Evolutionary conservation across 140 eudicot species (phyloP).

Genomic region (Flaveria floridana): DNA sequence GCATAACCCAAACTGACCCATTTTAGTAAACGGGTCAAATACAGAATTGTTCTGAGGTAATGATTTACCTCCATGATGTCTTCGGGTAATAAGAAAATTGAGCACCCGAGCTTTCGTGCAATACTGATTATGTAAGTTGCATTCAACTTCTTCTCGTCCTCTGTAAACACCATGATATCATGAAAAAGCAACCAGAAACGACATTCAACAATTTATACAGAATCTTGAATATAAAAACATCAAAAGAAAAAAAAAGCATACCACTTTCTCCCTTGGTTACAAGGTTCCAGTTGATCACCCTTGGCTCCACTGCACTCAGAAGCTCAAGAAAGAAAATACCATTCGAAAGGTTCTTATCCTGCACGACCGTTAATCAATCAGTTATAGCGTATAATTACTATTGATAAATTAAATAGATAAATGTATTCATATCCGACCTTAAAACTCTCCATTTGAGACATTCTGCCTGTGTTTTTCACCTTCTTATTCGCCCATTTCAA

Average conservation of each 20-base stretch:
- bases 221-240: no score
- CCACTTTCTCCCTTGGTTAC: conserved; percentile 95
- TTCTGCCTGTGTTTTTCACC: conserved; percentile 70
- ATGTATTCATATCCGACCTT: conserved; percentile 43
- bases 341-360: conserved; percentile 86
- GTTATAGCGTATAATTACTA: not conserved
- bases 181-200: not conserved
- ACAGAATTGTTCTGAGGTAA: not conserved
- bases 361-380: conserved; percentile 6
- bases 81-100: conserved; percentile 85
- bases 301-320: conserved; percentile 84
- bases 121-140: conserved; percentile 95
- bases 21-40: not conserved
- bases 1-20: not conserved
- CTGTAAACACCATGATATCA: conserved; percentile 36
- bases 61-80: conserved; percentile 84
- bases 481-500: conserved; percentile 81
- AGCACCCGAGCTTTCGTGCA: conserved; percentile 94
- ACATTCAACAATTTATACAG: no score
- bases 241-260: conserved; percentile 20
- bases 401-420: not conserved
- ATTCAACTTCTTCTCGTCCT: conserved; percentile 87
- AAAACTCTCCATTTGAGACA: conserved; percentile 79
- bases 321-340: conserved; percentile 94
- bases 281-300: conserved; percentile 94